phyloP scores from a whole-genome alignment of 352 stramenopile genomes.

The Thraustotheca clavata region DNA sequence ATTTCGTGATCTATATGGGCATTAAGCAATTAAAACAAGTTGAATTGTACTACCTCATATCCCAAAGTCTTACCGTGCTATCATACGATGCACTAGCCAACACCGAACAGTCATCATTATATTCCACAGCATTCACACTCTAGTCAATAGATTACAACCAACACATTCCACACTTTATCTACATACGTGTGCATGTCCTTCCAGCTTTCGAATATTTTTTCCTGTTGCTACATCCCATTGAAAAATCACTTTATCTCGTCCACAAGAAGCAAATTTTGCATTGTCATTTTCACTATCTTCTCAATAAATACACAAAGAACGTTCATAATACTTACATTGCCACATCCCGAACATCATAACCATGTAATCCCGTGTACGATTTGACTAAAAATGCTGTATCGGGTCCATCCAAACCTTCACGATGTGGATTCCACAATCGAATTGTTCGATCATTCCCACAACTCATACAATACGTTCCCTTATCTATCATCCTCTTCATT shows the following conservation, averaged over 20 bases:
- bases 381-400: constrained; percentile 74
- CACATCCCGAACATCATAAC: constrained; percentile 86
- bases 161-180: background rate
- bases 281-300: constrained; percentile 64
- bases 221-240: constrained; percentile 84
- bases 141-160: constrained; percentile 18
- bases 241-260: constrained; percentile 78
- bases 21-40: background rate
- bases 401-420: constrained; percentile 43
- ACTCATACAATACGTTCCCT: constrained; percentile 85
- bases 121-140: constrained; percentile 80
- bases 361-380: constrained; percentile 75
- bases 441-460: constrained; percentile 83
- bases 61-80: constrained; percentile 74
- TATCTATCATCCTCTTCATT: constrained; percentile 30
- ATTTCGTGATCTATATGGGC: constrained; percentile 47
- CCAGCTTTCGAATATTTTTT: constrained; percentile 82
- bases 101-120: constrained; percentile 71
- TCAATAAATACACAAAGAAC: background rate
- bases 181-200: constrained; percentile 70
- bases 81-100: constrained; percentile 83
- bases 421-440: constrained; percentile 83
- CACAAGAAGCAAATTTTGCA: constrained; percentile 78
- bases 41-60: constrained; percentile 40
- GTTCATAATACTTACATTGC: constrained; percentile 44